These are phyloP conservation scores for Ceratocystis ficicola DNA, from an alignment of 2,329 filamentous ascomycete genomes.

Conservation along the genomic window DNA sequence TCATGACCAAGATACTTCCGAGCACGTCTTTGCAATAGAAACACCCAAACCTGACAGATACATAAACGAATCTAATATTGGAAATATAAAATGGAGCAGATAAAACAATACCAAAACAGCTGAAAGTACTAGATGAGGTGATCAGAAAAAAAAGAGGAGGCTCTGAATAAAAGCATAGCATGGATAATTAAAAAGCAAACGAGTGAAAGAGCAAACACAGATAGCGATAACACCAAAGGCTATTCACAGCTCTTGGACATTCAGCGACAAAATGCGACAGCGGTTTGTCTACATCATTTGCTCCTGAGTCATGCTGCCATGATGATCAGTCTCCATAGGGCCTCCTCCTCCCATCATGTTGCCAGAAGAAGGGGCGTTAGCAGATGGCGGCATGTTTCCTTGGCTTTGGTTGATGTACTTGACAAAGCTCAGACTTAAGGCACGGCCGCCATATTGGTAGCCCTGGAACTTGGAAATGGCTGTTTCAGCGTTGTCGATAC, in stretches of 20 bases:
- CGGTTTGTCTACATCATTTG: conserved; percentile 68
- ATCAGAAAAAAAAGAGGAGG: not conserved
- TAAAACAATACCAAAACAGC: not conserved
- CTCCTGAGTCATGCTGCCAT: conserved; percentile 68
- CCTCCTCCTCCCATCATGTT: conserved; percentile 41
- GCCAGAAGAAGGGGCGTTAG: conserved; percentile 7
- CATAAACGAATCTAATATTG: not conserved
- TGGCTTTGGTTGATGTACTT: conserved; percentile 61
- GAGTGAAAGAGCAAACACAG: conserved; percentile 14
- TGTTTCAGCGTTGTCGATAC: conserved; percentile 71
- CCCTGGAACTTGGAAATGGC: conserved; percentile 95
- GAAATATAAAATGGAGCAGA: not conserved
- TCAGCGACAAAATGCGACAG: not conserved
- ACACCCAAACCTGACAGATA: not conserved
- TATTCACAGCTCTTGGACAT: not conserved
- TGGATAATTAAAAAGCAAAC: conserved; percentile 7
- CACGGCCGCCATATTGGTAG: conserved; percentile 92
- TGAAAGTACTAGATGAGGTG: not conserved
- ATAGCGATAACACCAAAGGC: not conserved
- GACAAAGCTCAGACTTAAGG: conserved; percentile 84
- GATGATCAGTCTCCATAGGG: conserved; percentile 68
- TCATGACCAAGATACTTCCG: too few relatives aligned
- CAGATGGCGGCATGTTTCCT: not conserved
- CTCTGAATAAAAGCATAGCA: conserved; percentile 9
- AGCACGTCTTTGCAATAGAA: too few relatives aligned